Percentiles rank a stretch among this genome's conserved stretches.
Conservation (phyloP, 805 yeast species). For the Lipomyces yamadae region DNA sequence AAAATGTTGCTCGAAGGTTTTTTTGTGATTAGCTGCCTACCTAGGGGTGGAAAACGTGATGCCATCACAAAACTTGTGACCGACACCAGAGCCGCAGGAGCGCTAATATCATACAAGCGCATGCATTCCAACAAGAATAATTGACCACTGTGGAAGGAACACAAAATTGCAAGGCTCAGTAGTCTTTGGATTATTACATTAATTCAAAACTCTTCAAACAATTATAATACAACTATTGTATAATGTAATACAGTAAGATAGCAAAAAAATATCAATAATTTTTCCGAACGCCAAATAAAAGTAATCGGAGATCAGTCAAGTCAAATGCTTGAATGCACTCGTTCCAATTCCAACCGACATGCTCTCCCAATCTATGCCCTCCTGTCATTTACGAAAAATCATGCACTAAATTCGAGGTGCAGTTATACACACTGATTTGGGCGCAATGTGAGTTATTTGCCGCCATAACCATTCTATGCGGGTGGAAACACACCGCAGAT, state of each 20-base stretch:
- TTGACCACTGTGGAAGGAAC: too few species aligned
- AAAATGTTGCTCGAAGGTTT: too few species aligned
- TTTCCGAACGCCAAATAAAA: conserved; percentile 2
- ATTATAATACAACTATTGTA: background rate
- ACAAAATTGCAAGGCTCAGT: too few species aligned
- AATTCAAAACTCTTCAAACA: background rate
- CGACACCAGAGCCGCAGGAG: too few species aligned
- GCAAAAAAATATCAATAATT: conserved; percentile 1
- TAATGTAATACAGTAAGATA: background rate
- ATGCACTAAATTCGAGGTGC: conserved; percentile 30
- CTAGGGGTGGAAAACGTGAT: too few species aligned
- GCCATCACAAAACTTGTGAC: too few species aligned
- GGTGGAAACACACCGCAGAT: conserved; percentile 77
- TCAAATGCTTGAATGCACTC: background rate
- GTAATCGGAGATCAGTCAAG: background rate
- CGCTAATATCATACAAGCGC: too few species aligned
- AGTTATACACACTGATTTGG: conserved; percentile 63
- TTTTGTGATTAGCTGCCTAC: too few species aligned
- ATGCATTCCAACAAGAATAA: too few species aligned
- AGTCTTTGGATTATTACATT: background rate
- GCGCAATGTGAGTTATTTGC: conserved; percentile 81
- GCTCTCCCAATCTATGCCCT: background rate
- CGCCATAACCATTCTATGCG: conserved; percentile 93
- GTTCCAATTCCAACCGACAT: background rate
- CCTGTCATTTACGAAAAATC: conserved; percentile 20